Base-by-base conservation (phyloP, 2,329 filamentous ascomycete species). In the Aureobasidium leucospermi region DNA sequence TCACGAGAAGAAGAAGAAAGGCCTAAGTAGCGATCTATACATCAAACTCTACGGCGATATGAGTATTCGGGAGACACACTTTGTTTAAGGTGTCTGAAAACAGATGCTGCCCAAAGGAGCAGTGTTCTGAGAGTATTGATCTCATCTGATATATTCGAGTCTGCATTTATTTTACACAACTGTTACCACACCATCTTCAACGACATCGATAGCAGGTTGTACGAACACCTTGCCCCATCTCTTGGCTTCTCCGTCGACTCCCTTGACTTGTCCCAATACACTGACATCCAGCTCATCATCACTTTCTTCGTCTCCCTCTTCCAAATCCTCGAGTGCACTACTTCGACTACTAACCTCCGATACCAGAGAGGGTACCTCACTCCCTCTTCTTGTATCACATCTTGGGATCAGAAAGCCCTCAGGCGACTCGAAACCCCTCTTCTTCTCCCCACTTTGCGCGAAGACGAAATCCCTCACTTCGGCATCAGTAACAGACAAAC, bases 291-390 rank as follows among this genome's bases (percentile, higher is more conserved):
- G 34, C 34, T 48, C 45, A n/a, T 32, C 29, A 8, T 48, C 47
- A 5, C 16, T 32, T 28, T 43, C 52, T 16, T 56, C 52, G 3
- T 41, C 38, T 11, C 5, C 29, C 16, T 55, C 52, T 13, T 45
- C 52, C 41, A 56, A 13, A 36, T 56, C 41, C n/a, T 56, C 52
- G 6, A 56, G 28, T 6, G n/a, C 52, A 9, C 36, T 31, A 19
- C n/a, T 43, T 13, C 41, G 8, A n/a, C 52, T 45, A 1, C n/a
- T 15, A 4, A 15, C 41, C 2, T 45, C 28, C 3, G 15, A 7
- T 11, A 56, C 52, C 31, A 56, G 28, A 45, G 39, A 45, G 2
- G 52, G 52, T 11, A 56, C 52, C 29, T 56, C 52, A 29, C 52
- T 56, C 7, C 16, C 52, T 4, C 52, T 45, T 15, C 52, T 34